Base-by-base conservation (phyloP, 305 asterid genomes). In the Nicotiana rustica region DNA sequence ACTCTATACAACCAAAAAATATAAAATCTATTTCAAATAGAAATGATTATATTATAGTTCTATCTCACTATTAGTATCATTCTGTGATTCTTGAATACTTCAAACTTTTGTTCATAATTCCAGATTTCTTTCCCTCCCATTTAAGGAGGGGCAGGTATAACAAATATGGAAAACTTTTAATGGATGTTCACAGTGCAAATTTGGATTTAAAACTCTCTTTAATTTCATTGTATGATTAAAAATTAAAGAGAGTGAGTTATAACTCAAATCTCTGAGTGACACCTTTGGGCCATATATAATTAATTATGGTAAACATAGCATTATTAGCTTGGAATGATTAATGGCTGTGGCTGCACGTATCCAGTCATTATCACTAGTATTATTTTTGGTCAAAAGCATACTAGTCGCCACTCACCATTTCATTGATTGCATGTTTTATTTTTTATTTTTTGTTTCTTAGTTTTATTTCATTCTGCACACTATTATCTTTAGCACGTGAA, bases 311-410 rank as follows among this genome's bases (percentile, higher is more conserved):
- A 25, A 21, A 47, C 36, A 49, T 56, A 49, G 25, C n/a, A 75
- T 75, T 52, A 52, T 52, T 14, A 2, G 47, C 15, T 52, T 75
- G 21, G 44, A 75, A 52, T 52, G 60, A 29, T 75, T 15, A 55
- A 75, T 29, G 44, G 47, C 29, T 29, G 80, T 52, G 66, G 47
- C 80, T 52, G 47, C 80, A 75, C 66, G 80, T 52, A 29, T 15
- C 31, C 14, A 75, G 80, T 75, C 80, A 52, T 75, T 75, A 52
- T 75, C 80, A 8, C 65, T 75, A 75, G 25, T 25, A 25, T 49
- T 8, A 25, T 21, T 52, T 75, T 75, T 52, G 47, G 47, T 75
- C 80, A 75, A 75, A 75, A 73, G 19, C 44, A 25, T 41, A 75
- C 15, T 75, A 52, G 47, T 49, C 15, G 29, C 68, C 36, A 62